Evolutionary conservation across 441 rosid species (phyloP), one percentile per base, ranked within the genome.

Genomic region (Corymbia calophylla): DNA sequence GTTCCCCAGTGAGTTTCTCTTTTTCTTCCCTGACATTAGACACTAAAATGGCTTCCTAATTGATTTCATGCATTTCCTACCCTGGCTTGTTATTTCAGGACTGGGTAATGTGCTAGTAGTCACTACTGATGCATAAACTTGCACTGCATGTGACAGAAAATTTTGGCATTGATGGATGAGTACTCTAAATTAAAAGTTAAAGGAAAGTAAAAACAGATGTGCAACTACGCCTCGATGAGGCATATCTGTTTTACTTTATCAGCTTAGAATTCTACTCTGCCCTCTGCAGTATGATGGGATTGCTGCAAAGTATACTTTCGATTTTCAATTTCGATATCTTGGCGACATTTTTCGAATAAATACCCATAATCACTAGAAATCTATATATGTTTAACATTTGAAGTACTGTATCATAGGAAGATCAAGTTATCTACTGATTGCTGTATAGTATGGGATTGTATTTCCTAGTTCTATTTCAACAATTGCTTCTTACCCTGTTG

Each of bases 1-100:
- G 91, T 89, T 92, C 94, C 81, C 97, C 98, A 80, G 99, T 96
- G 82, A 95, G 98, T 95, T 87, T 9, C 89, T 84, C 44, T 29
- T 58, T 49, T 49, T 18, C 51, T 53, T 39, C 32, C 62, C 81
- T 19, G 68, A 47, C 64, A 21, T 66, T 48, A 14, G 44, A 89
- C 66, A 32, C 55, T 53, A 29, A 86, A 29, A 4, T 9, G 60
- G 60, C 19, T 25, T 18, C 31, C 55, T n/a, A 80, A 12, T 55
- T 21, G 51, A 56, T 49, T 55, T 32, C 47, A 23, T 13, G 5
- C 47, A 58, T 39, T 53, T 81, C 51, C 35, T n/a, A 55, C 60
- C 49, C 29, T 56, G 39, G n/a, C 44, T 47, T 53, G 10, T n/a
- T 68, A 68, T 56, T 62, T 48, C 31, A 53, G 19, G 17, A 35